Evolutionary conservation across 257 asterid genomes (phyloP).

Genomic region (Linderniella brevidens): DNA sequence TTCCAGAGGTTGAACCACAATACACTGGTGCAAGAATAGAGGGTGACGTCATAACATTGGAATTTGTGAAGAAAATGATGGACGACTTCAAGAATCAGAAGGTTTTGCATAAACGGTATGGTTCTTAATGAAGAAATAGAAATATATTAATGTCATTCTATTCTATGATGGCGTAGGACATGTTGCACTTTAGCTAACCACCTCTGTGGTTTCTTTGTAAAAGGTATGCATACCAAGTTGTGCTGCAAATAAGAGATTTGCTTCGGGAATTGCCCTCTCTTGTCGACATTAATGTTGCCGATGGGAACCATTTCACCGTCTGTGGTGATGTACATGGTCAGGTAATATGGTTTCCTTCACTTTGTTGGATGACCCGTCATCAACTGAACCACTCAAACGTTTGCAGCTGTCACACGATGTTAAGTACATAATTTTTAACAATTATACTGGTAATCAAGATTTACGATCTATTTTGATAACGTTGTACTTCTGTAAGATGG

Average conservation of each 20-base stretch:
- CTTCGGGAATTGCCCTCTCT: slow-evolving; percentile 83
- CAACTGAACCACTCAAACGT: background rate
- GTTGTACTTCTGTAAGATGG: too few relatives aligned
- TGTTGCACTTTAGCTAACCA: background rate
- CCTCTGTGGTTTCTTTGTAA: background rate
- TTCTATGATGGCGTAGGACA: background rate
- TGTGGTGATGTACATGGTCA: slow-evolving; percentile 99
- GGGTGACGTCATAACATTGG: slow-evolving; percentile 79
- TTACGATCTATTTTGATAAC: too few relatives aligned
- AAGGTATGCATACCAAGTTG: slow-evolving; percentile 93
- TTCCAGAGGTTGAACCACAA: slow-evolving; percentile 77
- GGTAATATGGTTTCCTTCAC: slow-evolving; percentile 28
- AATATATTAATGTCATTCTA: background rate
- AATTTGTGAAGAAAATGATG: slow-evolving; percentile 87
- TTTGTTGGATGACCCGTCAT: too few relatives aligned
- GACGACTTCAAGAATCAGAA: slow-evolving; percentile 89
- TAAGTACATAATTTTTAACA: too few relatives aligned
- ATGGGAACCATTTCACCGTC: slow-evolving; percentile 84
- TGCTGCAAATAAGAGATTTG: slow-evolving; percentile 61
- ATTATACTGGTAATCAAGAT: too few relatives aligned
- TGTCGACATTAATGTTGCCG: slow-evolving; percentile 69
- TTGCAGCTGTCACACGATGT: background rate
- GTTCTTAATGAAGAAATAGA: background rate
- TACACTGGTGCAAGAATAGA: slow-evolving; percentile 89
- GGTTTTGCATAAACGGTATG: slow-evolving; percentile 65